Percentiles rank a stretch among this genome's conserved stretches.
Evolutionary conservation across 2,329 filamentous ascomycete species (phyloP).

Genomic region (Arthrobotrys conoides): DNA sequence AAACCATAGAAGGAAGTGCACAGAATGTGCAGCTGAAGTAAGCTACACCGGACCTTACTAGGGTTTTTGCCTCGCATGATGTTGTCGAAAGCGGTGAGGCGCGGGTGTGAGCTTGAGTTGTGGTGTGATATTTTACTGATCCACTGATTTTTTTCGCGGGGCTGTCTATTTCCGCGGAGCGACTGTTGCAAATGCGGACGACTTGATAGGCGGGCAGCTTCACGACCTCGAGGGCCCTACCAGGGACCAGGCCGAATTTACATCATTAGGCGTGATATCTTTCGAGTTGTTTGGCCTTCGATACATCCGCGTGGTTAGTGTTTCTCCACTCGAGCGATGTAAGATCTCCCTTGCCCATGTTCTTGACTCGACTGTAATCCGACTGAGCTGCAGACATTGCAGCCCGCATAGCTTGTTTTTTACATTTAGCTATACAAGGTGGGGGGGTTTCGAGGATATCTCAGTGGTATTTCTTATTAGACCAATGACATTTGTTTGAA

Average conservation of each 20-base stretch:
- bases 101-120: constrained; percentile 33
- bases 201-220: constrained; percentile 20
- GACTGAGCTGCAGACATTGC: constrained; percentile 17
- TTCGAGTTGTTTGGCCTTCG: not conserved
- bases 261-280: constrained; percentile 28
- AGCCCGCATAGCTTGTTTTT: constrained; percentile 2
- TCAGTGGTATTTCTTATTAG: not conserved
- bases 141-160: not conserved
- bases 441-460: constrained; percentile 8
- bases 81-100: constrained; percentile 34
- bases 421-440: not conserved
- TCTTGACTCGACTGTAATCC: constrained; percentile 5
- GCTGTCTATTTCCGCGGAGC: constrained; percentile 48
- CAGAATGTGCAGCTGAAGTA: constrained; percentile 30
- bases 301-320: constrained; percentile 18
- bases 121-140: constrained; percentile 53
- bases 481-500: not conserved
- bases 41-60: not conserved
- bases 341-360: too few relatives aligned
- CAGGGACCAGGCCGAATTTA: constrained; percentile 14
- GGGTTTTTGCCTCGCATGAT: constrained; percentile 24
- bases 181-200: constrained; percentile 27
- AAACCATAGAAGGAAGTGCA: constrained; percentile 1
- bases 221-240: not conserved
- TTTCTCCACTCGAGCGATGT: not conserved